phyloP scores from a whole-genome alignment of 2,329 filamentous ascomycete genomes.

The Phyllosticta paracitricarpa region DNA sequence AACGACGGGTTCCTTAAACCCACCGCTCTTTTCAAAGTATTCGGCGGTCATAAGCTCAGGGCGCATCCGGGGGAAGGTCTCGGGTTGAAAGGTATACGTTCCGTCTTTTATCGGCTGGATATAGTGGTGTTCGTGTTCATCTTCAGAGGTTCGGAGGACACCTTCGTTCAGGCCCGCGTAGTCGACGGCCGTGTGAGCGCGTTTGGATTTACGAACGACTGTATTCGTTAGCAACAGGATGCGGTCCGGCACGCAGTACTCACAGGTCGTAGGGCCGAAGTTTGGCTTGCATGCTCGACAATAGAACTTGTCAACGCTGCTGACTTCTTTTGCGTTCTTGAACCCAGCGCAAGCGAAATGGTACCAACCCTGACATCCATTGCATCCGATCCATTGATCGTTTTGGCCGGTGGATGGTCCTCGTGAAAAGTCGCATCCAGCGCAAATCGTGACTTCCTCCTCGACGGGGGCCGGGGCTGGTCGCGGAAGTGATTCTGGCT shows the following conservation, averaged over 20 bases:
- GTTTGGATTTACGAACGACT: conserved; percentile 54
- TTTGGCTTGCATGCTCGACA: conserved; percentile 48
- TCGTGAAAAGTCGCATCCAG: conserved; percentile 46
- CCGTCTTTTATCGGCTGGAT: conserved; percentile 58
- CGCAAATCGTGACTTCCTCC: conserved; percentile 41
- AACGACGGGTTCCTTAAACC: conserved; percentile 58
- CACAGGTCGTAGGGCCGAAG: conserved; percentile 53
- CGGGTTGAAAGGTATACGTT: conserved; percentile 49
- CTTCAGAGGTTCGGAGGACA: conserved; percentile 53
- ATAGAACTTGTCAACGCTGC: conserved; percentile 59
- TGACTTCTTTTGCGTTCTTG: conserved; percentile 52
- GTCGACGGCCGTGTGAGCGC: conserved; percentile 56
- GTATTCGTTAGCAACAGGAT: conserved; percentile 17
- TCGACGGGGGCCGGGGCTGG: neutral
- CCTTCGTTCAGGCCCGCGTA: conserved; percentile 60
- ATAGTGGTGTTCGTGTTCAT: conserved; percentile 57
- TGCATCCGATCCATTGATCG: conserved; percentile 58
- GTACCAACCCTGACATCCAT: conserved; percentile 59
- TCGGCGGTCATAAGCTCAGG: conserved; percentile 54
- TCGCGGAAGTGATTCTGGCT: neutral
- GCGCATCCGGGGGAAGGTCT: conserved; percentile 53
- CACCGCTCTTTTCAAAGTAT: conserved; percentile 51
- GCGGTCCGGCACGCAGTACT: conserved; percentile 14
- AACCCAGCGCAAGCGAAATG: conserved; percentile 59
- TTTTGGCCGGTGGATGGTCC: conserved; percentile 42